Percentiles rank a stretch among this genome's conserved stretches.
Conservation (phyloP, 306 rosid genomes). For the Castanea crenata region DNA sequence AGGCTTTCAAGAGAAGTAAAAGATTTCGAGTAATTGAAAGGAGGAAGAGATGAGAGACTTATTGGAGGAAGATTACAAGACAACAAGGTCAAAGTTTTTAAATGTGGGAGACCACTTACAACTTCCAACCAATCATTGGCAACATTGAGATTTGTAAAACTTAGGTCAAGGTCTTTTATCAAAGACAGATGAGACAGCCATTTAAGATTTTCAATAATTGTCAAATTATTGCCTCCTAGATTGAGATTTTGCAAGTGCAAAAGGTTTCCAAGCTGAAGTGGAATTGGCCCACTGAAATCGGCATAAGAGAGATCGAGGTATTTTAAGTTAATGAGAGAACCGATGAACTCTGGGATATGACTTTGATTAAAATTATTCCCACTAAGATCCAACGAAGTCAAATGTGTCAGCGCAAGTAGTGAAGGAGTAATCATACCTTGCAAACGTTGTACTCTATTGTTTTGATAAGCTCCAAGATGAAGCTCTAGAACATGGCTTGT, state of each 20-base stretch:
- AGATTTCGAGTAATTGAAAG: background rate
- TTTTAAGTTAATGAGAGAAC: background rate
- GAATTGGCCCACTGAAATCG: background rate
- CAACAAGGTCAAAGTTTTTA: background rate
- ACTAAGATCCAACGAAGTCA: slow-evolving; percentile 3
- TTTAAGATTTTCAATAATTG: background rate
- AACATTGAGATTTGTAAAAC: background rate
- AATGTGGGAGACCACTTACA: background rate
- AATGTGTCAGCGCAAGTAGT: background rate
- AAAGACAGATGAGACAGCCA: slow-evolving; percentile 4
- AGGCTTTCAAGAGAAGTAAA: background rate
- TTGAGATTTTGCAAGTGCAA: background rate
- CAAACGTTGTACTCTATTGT: background rate
- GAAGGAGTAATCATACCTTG: background rate
- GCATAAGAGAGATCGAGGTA: background rate
- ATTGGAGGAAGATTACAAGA: background rate
- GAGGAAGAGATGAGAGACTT: background rate
- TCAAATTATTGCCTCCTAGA: background rate
- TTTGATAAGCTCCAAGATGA: background rate
- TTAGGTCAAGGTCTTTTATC: background rate
- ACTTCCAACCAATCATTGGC: background rate
- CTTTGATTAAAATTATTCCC: background rate
- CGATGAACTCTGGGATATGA: background rate
- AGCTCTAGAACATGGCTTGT: slow-evolving; percentile 17
- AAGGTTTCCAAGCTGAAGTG: background rate